phyloP scores from a whole-genome alignment of 2,329 filamentous ascomycete species.

The Sordariomycetes sp. region DNA sequence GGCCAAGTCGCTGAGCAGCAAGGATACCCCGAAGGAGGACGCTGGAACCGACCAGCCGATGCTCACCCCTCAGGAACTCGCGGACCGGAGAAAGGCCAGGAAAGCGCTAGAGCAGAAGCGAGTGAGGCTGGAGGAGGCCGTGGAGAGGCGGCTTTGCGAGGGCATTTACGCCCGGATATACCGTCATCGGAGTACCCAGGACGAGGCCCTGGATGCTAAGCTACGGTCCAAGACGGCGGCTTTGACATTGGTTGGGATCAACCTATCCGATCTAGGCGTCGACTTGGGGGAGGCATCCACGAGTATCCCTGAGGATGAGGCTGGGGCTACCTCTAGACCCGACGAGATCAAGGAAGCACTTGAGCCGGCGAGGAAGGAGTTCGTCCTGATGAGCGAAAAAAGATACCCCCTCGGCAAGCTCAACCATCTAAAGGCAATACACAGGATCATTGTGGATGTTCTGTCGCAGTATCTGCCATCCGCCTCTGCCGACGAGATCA shows the following conservation, averaged over 20 bases:
- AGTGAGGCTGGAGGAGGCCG: conserved; percentile 72
- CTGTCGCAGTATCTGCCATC: conserved; percentile 57
- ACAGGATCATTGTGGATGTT: conserved; percentile 91
- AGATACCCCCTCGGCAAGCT: conserved; percentile 83
- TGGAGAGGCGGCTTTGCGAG: conserved; percentile 78
- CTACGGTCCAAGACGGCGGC: conserved; percentile 89
- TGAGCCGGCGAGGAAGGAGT: conserved; percentile 54
- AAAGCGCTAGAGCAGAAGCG: conserved; percentile 71
- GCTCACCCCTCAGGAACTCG: conserved; percentile 79
- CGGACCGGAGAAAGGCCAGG: conserved; percentile 66
- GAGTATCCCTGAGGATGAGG: conserved; percentile 35
- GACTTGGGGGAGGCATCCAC: conserved; percentile 50
- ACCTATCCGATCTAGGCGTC: conserved; percentile 72
- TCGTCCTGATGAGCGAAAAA: conserved; percentile 76
- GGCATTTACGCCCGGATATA: conserved; percentile 82
- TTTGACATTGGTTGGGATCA: conserved; percentile 82
- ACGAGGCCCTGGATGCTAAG: conserved; percentile 91
- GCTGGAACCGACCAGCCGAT: conserved; percentile 57
- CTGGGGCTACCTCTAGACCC: conserved; percentile 46
- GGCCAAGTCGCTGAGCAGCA: conserved; percentile 40
- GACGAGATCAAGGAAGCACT: conserved; percentile 65
- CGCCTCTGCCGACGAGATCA: conserved; percentile 92
- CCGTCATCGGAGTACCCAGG: conserved; percentile 81
- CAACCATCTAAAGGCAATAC: conserved; percentile 74
- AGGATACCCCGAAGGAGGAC: conserved; percentile 33